Evolutionary conservation across 2,329 filamentous ascomycete species (phyloP), one percentile per base, ranked within the genome.

Genomic region (Fusarium chaquense): DNA sequence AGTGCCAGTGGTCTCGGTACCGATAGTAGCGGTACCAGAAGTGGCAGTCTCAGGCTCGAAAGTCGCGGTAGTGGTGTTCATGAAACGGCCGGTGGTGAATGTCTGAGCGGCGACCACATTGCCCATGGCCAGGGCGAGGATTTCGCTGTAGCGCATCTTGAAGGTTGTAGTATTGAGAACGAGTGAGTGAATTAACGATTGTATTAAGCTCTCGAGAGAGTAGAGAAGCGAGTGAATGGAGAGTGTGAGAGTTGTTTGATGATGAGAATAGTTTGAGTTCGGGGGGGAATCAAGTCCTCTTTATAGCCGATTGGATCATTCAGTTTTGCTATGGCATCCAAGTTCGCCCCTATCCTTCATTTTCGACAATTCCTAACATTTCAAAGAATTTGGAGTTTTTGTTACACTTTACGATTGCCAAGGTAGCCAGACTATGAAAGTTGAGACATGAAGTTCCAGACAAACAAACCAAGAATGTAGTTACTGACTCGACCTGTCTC

Each of bases 101-200:
- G 6, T 10, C 26, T 20, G 65, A 56, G 77, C 78, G 49, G 73
- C 52, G 50, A 62, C 76, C 61, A 76, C 43, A 45, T 76, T 74
- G 71, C 72, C 71, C 61, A 73, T 74, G 70, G 75, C 76, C 5
- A 78, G 60, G 66, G 75, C 74, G 40, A 76, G 62, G 32, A 78
- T 38, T 41, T 70, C 43, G 35, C 75, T 70, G 64, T 67, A 77
- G 60, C 74, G 77, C 78, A 79, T 79, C 16, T 64, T 75, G 70
- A 56, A 44, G 22, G 24, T 56, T 26, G n/a, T 35, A 32, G 44
- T 66, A 5, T 56, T 20, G 45, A 24, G 49, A 75, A 66, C 60
- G 64, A 74, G 62, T 70, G 73, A 67, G 41, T 65, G 55, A 53
- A 53, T 41, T 59, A 73, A 69, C 57, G 69, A 76, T 68, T 63